Evolutionary conservation across 139 green algal species (phyloP).

Genomic region (Haematococcus lacustris): DNA sequence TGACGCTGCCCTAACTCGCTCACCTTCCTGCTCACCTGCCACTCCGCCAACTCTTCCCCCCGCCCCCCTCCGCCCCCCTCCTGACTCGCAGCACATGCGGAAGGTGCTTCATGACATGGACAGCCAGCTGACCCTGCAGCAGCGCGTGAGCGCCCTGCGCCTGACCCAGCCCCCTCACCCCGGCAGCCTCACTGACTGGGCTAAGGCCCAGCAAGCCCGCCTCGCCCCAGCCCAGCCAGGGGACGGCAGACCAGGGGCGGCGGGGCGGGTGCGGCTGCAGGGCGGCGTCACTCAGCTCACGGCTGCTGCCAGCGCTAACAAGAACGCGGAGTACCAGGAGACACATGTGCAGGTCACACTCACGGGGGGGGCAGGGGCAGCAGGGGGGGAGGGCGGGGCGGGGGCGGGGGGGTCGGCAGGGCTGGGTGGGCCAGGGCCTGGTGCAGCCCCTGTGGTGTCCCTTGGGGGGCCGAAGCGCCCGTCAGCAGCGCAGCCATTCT

Average conservation of each 20-base stretch:
- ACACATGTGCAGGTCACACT: conserved; percentile 6
- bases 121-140: not conserved
- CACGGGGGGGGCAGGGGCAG: not conserved
- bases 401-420: not conserved
- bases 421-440: too few species aligned
- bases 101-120: not conserved
- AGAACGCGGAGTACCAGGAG: conserved; percentile 2
- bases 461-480: too few species aligned
- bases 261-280: not conserved
- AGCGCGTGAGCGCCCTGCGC: not conserved
- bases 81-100: not conserved
- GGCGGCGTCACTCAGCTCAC: conserved; percentile 2
- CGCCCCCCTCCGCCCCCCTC: too few species aligned
- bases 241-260: not conserved
- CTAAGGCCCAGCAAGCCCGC: not conserved
- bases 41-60: not conserved
- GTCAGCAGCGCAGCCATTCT: too few species aligned
- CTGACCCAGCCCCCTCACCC: conserved; percentile 5
- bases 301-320: not conserved
- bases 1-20: not conserved
- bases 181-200: conserved; percentile 12
- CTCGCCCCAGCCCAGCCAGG: not conserved
- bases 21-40: not conserved
- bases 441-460: too few species aligned
- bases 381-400: too few species aligned